Conservation (phyloP, 2,329 filamentous ascomycete species). For the Sarocladium kiliense region DNA sequence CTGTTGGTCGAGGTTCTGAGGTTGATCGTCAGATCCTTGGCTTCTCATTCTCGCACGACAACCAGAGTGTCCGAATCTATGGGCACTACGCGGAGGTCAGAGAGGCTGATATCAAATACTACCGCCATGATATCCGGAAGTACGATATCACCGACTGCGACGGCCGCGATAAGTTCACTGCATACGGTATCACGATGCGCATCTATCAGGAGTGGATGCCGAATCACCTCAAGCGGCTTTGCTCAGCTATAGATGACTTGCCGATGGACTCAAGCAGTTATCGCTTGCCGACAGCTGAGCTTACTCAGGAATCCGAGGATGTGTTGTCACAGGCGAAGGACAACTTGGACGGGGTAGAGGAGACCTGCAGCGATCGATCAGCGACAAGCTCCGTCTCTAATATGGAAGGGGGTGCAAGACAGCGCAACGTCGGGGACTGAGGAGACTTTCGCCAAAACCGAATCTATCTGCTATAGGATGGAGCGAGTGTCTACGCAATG, state of each 20-base stretch:
- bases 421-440: too few species aligned
- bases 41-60: constrained; percentile 34
- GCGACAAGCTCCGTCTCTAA: neutral
- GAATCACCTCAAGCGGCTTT: constrained; percentile 2
- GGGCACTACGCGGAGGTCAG: constrained; percentile 31
- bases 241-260: constrained; percentile 7
- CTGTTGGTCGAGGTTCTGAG: constrained; percentile 28
- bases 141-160: constrained; percentile 24
- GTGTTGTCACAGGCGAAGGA: too few species aligned
- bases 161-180: constrained; percentile 9
- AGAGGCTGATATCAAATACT: constrained; percentile 26
- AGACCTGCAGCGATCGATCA: neutral
- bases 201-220: constrained; percentile 9
- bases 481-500: too few species aligned
- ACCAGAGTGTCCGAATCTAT: constrained; percentile 29
- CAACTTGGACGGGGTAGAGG: neutral
- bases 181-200: constrained; percentile 10
- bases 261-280: neutral
- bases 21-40: constrained; percentile 35
- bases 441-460: too few species aligned
- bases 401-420: neutral
- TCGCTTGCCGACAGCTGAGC: neutral
- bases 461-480: too few species aligned
- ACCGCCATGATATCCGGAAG: constrained; percentile 29
- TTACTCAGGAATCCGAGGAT: neutral